Percentiles rank a stretch among this genome's conserved stretches.
These are phyloP conservation scores for Ampelocalamus luodianensis DNA, from an alignment of 176 grass and related monocot genomes.

Conservation along the genomic window DNA sequence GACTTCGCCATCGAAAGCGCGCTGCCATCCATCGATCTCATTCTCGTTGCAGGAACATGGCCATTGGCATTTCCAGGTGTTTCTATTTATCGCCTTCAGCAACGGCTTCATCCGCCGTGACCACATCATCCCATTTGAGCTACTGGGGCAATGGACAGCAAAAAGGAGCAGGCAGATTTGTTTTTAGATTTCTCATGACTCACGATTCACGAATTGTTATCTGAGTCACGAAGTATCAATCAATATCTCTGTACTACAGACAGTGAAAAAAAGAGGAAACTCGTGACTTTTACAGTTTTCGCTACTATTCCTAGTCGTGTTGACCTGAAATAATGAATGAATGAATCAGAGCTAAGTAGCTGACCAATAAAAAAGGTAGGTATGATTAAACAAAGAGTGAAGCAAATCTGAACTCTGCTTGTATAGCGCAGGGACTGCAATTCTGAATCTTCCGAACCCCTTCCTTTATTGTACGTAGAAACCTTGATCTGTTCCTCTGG, in stretches of 20 bases:
- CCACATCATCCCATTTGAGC: not conserved
- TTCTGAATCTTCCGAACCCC: not conserved
- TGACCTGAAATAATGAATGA: conserved; percentile 17
- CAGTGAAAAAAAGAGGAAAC: not conserved
- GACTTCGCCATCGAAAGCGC: not conserved
- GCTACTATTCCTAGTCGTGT: not conserved
- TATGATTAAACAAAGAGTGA: not conserved
- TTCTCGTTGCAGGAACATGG: not conserved
- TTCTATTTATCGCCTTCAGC: not conserved
- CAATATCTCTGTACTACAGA: not conserved
- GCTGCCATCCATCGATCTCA: not conserved
- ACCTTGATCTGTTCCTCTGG: not conserved
- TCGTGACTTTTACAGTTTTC: not conserved
- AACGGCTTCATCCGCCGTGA: not conserved
- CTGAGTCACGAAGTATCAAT: not conserved
- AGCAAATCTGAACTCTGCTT: not conserved
- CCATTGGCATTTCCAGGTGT: not conserved
- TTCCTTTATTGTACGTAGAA: not conserved
- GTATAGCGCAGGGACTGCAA: not conserved
- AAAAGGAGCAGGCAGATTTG: not conserved
- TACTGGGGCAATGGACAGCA: not conserved
- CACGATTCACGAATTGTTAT: too few relatives aligned
- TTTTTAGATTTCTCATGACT: not conserved
- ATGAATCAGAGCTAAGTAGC: not conserved
- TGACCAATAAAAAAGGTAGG: not conserved